Evolutionary conservation across 129 eudicot species (phyloP).

Genomic region (Centaurea solstitialis): DNA sequence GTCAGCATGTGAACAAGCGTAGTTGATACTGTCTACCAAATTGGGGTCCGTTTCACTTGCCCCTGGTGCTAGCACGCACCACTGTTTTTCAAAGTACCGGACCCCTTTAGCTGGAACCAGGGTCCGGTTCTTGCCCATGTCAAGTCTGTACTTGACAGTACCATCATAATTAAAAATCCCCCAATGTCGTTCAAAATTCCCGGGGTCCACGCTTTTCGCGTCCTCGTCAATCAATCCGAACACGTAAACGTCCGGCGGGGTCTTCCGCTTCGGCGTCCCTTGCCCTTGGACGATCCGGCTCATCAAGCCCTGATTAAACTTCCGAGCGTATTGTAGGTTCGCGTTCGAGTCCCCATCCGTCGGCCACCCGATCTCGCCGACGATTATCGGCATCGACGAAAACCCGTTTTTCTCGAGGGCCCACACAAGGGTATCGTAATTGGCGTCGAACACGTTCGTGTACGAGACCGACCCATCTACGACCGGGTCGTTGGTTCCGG

Average conservation of each 20-base stretch:
- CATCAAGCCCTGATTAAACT: slow-evolving; percentile 87
- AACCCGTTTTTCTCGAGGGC: slow-evolving; percentile 91
- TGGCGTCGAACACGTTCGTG: slow-evolving; percentile 91
- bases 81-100: slow-evolving; percentile 57
- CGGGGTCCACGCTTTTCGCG: slow-evolving; percentile 76
- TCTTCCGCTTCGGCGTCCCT: slow-evolving; percentile 84
- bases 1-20: slow-evolving; percentile 83
- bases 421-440: slow-evolving; percentile 80
- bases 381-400: slow-evolving; percentile 55
- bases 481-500: slow-evolving; percentile 59
- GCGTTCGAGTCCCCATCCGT: slow-evolving; percentile 77
- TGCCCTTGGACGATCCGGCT: slow-evolving; percentile 55
- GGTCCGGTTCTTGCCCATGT: slow-evolving; percentile 34
- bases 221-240: slow-evolving; percentile 85
- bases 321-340: slow-evolving; percentile 59
- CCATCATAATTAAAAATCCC: slow-evolving; percentile 86
- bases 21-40: slow-evolving; percentile 43
- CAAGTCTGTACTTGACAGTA: slow-evolving; percentile 56
- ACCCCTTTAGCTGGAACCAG: slow-evolving; percentile 88
- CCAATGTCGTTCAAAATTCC: slow-evolving; percentile 98
- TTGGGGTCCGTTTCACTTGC: slow-evolving; percentile 62
- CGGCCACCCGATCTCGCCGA: slow-evolving; percentile 99
- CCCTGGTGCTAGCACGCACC: slow-evolving; percentile 79
- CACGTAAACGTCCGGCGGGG: slow-evolving; percentile 69
- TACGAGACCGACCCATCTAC: slow-evolving; percentile 75